Evolutionary conservation across 129 eudicot species (phyloP).

Genomic region (Flaveria ramosissima): DNA sequence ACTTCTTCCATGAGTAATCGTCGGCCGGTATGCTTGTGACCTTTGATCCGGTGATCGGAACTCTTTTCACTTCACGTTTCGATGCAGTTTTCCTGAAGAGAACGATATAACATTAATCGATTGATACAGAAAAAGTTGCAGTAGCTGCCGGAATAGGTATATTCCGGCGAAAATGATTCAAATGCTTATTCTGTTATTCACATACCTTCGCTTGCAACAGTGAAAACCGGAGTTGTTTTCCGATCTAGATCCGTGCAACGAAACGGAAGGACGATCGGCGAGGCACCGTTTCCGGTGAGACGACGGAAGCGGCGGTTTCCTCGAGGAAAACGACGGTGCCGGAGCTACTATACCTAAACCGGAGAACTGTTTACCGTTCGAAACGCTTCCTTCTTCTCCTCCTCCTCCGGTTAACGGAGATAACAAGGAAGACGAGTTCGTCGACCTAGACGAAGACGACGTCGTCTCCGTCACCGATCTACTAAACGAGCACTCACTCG

Average conservation of each 20-base stretch:
- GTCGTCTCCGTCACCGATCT: constrained; percentile 36
- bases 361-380: constrained; percentile 52
- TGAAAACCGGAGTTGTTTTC: constrained; percentile 33
- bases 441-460: constrained; percentile 49
- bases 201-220: constrained; percentile 67
- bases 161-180: not conserved
- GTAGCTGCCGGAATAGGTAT: not conserved
- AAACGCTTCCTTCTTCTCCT: constrained; percentile 63
- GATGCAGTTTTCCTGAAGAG: constrained; percentile 54
- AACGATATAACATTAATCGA: not conserved
- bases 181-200: not conserved
- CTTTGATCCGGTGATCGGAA: constrained; percentile 63
- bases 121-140: not conserved
- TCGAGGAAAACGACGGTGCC: constrained; percentile 48
- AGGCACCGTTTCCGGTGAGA: constrained; percentile 53
- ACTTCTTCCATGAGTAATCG: constrained; percentile 84
- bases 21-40: constrained; percentile 72
- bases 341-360: constrained; percentile 38
- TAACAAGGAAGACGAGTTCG: constrained; percentile 61
- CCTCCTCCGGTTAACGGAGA: constrained; percentile 51
- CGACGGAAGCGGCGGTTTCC: constrained; percentile 65
- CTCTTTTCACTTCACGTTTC: constrained; percentile 45
- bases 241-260: constrained; percentile 27
- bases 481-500: constrained; percentile 22
- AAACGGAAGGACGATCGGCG: constrained; percentile 44